phyloP scores from a whole-genome alignment of 345 rosid species.

The Eutrema japonicum region DNA sequence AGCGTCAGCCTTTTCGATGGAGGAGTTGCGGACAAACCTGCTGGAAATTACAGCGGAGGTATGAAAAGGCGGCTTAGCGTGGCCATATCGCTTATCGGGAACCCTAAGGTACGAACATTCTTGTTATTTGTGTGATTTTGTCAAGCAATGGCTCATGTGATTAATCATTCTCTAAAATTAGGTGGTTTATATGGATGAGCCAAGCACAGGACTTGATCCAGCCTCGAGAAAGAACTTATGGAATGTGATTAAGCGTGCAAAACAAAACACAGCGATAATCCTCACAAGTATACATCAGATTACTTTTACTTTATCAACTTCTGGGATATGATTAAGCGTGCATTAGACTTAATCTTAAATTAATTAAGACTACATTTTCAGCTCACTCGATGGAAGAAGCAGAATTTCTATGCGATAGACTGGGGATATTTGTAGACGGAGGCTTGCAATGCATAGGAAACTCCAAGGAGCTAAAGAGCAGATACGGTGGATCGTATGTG shows the following conservation, averaged over 20 bases:
- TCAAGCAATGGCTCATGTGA: background rate
- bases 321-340: background rate
- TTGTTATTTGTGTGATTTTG: conserved; percentile 1
- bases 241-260: conserved; percentile 84
- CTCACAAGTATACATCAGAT: conserved; percentile 57
- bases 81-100: conserved; percentile 91
- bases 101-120: conserved; percentile 66
- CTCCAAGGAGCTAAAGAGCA: conserved; percentile 77
- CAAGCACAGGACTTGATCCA: conserved; percentile 96
- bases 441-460: conserved; percentile 90
- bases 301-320: background rate
- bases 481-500: conserved; percentile 90
- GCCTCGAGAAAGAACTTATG: conserved; percentile 90
- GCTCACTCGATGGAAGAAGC: conserved; percentile 99
- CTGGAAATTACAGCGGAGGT: conserved; percentile 95
- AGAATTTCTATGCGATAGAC: conserved; percentile 81
- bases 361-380: background rate
- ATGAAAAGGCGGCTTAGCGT: conserved; percentile 99
- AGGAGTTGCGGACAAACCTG: conserved; percentile 83
- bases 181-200: conserved; percentile 99
- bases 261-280: conserved; percentile 77
- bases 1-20: conserved; percentile 75
- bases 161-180: conserved; percentile 26
- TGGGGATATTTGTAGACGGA: conserved; percentile 88
- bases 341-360: background rate